Base-by-base conservation (phyloP, 495 filamentous ascomycete genomes). In the Penicillium bialowiezense region DNA sequence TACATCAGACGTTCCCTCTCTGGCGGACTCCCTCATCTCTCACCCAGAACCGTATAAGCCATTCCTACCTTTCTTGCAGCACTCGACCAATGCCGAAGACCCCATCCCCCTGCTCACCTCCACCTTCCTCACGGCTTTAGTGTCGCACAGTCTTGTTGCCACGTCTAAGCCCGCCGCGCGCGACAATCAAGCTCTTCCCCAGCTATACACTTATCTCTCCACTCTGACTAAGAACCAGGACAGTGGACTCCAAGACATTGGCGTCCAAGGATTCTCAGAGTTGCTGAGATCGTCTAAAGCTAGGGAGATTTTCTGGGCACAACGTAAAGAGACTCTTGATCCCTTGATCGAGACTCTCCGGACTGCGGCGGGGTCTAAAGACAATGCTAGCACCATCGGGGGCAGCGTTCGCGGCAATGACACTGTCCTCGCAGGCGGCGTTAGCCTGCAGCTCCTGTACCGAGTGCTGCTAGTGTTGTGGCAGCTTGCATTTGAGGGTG, bases 401-500 rank as follows among this genome's bases (percentile, higher is more conserved):
- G 86, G 80, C 62, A 86, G 84, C 48, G 77, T 77, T 37, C 73
- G 79, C 8, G 77, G 75, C 41, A 69, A 76, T 38, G 89, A 90
- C 61, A 78, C 77, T 19, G 79, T 81, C 14, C 62, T 95, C 33
- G 78, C 85, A 36, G 89, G 91, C 40, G 89, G 89, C 13, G 88
- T 99, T 41, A 89, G 91, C 13, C 72, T 99, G 12, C 95, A 99
- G 60, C 82, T 97, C 33, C 78, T 99, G 20, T 99, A 99, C 64
- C 90, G 96, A 55, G 87, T 96, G 17, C 78, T 99, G 26, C 72
- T 99, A 31, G 89, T 91, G 12, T 65, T 97, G 18, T 99, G 95
- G 95, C 90, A 97, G 72, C 74, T 97, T 41, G 93, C 89, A 49
- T 99, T 99, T 53, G 95, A 97, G 61, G 88, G 85, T 18, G 75